phyloP scores from a whole-genome alignment of 2,329 filamentous ascomycete genomes.

The Trichoderma endophyticum region DNA sequence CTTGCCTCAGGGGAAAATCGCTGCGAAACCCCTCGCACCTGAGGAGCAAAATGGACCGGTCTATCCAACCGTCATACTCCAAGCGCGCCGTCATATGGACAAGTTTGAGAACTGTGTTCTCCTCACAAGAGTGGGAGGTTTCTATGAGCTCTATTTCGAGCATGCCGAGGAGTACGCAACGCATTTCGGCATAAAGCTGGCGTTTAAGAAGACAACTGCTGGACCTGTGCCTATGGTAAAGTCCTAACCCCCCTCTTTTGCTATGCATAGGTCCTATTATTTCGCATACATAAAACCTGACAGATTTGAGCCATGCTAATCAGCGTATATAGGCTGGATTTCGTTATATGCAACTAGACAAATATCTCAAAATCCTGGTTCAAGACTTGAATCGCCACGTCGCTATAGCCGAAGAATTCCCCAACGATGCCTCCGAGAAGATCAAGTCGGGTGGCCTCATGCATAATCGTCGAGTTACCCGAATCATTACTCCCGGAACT shows the following conservation, averaged over 20 bases:
- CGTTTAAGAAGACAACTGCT: constrained; percentile 73
- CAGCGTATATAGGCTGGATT: constrained; percentile 68
- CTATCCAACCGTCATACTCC: constrained; percentile 86
- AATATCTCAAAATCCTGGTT: constrained; percentile 88
- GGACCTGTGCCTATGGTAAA: constrained; percentile 80
- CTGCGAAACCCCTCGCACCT: constrained; percentile 26
- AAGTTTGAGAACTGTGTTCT: constrained; percentile 89
- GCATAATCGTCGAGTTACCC: constrained; percentile 80
- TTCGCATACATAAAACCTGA: neutral
- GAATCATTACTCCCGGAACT: constrained; percentile 90
- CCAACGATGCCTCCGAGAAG: constrained; percentile 66
- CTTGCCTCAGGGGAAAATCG: constrained; percentile 52
- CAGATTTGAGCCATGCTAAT: neutral
- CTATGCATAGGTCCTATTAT: constrained; percentile 12
- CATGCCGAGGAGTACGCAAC: constrained; percentile 88
- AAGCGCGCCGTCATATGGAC: constrained; percentile 84
- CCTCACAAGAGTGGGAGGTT: constrained; percentile 87
- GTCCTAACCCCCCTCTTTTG: constrained; percentile 17
- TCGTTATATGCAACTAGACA: constrained; percentile 86
- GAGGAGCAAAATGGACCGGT: constrained; percentile 45
- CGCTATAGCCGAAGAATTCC: constrained; percentile 90
- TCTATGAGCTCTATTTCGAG: constrained; percentile 97
- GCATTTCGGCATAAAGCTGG: constrained; percentile 82
- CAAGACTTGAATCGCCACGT: constrained; percentile 89
- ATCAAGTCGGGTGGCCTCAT: constrained; percentile 73